Percentiles rank a stretch among this genome's conserved stretches.
Conservation (phyloP, 768 basidiomycete species). For the Boletus coccyginus region DNA sequence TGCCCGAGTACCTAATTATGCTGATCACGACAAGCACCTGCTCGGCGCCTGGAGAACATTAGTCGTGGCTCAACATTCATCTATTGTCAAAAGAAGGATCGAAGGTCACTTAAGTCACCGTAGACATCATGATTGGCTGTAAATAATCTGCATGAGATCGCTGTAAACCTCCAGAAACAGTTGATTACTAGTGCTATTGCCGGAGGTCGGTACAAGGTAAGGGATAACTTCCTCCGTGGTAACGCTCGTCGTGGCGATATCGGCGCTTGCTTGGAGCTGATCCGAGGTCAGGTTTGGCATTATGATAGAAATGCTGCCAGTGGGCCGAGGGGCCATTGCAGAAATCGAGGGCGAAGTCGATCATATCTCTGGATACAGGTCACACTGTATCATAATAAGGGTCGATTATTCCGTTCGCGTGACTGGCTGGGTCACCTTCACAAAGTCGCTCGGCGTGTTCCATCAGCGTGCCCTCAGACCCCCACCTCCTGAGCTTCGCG, state of each 20-base stretch:
- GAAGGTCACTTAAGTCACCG: constrained; percentile 33
- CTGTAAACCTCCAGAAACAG: neutral
- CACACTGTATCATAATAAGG: constrained; percentile 55
- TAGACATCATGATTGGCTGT: constrained; percentile 3
- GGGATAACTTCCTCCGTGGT: constrained; percentile 19
- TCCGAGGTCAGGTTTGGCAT: no score
- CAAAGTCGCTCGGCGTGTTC: constrained; percentile 23
- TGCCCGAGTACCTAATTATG: neutral
- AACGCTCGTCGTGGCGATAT: no score
- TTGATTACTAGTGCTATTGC: constrained; percentile 7
- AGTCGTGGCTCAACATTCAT: neutral
- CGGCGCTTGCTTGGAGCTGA: no score
- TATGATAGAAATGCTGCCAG: no score
- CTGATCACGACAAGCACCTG: constrained; percentile 16
- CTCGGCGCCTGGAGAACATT: constrained; percentile 29
- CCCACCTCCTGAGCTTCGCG: constrained; percentile 8
- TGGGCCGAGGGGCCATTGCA: no score
- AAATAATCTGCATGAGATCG: neutral
- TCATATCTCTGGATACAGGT: constrained; percentile 52
- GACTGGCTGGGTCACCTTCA: constrained; percentile 45
- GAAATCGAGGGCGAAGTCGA: constrained; percentile 70
- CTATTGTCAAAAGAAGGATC: neutral
- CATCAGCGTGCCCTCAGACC: neutral
- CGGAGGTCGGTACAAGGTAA: constrained; percentile 15
- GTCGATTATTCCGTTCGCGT: constrained; percentile 57